A percentile compares a stretch with the other conserved stretches of the same genome.
These are phyloP conservation scores for Butyriboletus loyo DNA, from an alignment of 768 basidiomycete genomes.

Conservation along the genomic window DNA sequence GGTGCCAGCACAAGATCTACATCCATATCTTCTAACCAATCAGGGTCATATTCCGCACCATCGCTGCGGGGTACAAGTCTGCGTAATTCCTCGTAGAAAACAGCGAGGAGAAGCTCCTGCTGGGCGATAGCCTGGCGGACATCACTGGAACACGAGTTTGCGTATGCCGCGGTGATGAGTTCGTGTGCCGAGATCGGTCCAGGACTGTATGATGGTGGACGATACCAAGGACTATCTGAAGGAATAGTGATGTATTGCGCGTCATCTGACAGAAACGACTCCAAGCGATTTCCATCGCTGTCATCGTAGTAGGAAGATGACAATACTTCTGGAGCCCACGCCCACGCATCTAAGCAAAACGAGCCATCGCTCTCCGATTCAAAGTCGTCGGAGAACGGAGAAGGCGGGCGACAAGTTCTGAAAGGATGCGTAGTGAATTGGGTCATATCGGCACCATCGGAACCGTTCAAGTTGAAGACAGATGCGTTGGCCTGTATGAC, in stretches of 20 bases:
- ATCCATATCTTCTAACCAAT: conserved; percentile 30
- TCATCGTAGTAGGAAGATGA: conserved; percentile 14
- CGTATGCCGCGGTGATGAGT: conserved; percentile 16
- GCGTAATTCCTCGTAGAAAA: conserved; percentile 31
- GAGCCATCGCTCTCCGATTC: conserved; percentile 20
- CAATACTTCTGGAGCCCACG: conserved; percentile 20
- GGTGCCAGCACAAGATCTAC: conserved; percentile 29
- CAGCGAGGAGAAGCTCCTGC: conserved; percentile 31
- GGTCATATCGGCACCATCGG: conserved; percentile 3
- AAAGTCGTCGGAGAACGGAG: conserved; percentile 23
- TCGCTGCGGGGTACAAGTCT: conserved; percentile 18
- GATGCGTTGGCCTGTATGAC: conserved; percentile 14
- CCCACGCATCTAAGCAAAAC: conserved; percentile 12
- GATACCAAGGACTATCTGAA: conserved; percentile 39
- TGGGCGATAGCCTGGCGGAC: conserved; percentile 33
- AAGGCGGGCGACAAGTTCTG: conserved; percentile 9
- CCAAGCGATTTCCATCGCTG: conserved; percentile 21
- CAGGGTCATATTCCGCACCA: conserved; percentile 16
- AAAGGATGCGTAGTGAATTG: conserved; percentile 21
- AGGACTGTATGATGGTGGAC: conserved; percentile 28
- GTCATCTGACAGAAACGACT: conserved; percentile 22
- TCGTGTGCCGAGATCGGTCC: conserved; percentile 21
- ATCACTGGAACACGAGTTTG: conserved; percentile 30
- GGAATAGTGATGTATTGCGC: conserved; percentile 41
- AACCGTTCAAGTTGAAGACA: background rate